phyloP scores from a whole-genome alignment of 495 filamentous ascomycete species.

The Hypoxylon crocopeplum region DNA sequence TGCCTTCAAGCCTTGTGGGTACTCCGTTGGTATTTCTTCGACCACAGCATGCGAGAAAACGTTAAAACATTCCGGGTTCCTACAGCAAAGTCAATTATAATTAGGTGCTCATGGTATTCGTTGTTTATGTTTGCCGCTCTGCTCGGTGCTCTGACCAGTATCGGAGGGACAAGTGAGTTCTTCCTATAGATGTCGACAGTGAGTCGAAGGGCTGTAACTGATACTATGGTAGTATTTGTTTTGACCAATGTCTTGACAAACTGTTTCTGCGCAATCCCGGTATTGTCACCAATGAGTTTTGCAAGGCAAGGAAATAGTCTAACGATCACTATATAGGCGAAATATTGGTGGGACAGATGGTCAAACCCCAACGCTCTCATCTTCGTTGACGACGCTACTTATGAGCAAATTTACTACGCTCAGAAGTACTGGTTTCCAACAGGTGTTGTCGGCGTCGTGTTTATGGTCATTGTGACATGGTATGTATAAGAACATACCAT shows the following conservation, averaged over 20 bases:
- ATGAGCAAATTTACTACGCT: slow-evolving; percentile 9
- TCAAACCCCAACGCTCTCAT: slow-evolving; percentile 7
- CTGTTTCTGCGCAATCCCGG: background rate
- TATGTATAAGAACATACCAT: too few relatives aligned
- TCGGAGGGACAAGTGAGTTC: background rate
- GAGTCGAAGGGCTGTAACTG: background rate
- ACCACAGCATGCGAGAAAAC: background rate
- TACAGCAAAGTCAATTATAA: background rate
- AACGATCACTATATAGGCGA: too few relatives aligned
- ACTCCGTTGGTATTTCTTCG: background rate
- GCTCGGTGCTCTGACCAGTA: background rate
- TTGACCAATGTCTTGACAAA: background rate
- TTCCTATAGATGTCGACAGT: background rate
- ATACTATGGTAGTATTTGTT: background rate
- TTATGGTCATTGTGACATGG: slow-evolving; percentile 33
- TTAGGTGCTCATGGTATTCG: background rate
- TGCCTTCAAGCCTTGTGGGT: slow-evolving; percentile 5
- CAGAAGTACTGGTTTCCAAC: slow-evolving; percentile 16
- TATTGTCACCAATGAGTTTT: too few relatives aligned
- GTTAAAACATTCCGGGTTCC: background rate
- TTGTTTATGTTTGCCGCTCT: background rate
- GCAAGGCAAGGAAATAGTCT: too few relatives aligned
- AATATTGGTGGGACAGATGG: slow-evolving; percentile 5
- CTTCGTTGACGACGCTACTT: slow-evolving; percentile 10
- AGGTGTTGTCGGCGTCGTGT: slow-evolving; percentile 30